phyloP scores from a whole-genome alignment of 345 rosid species.

The Camelina laxa region DNA sequence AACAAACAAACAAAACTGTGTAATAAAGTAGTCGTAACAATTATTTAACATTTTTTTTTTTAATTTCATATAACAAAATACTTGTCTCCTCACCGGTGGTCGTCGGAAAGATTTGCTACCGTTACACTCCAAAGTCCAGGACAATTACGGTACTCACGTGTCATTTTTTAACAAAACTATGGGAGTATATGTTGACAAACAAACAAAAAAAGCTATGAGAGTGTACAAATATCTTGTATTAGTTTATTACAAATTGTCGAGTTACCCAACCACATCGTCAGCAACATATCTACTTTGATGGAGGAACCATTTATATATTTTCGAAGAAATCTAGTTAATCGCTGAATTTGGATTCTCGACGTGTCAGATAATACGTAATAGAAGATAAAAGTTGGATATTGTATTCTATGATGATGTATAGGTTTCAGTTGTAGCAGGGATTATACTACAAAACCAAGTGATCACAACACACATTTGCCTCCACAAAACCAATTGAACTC shows the following conservation, averaged over 20 bases:
- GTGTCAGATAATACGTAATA: slow-evolving; percentile 3
- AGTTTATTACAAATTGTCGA: background rate
- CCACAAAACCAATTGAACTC: background rate
- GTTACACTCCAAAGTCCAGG: background rate
- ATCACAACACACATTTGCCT: background rate
- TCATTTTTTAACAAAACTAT: too few species aligned
- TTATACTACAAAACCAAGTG: background rate
- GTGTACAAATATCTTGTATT: background rate
- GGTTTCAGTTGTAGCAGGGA: background rate
- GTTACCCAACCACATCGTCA: slow-evolving; percentile 25
- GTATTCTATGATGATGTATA: background rate
- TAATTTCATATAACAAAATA: background rate
- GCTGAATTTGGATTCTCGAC: slow-evolving; percentile 9
- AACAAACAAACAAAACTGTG: background rate
- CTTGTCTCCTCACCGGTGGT: slow-evolving; percentile 13
- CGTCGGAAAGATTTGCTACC: background rate
- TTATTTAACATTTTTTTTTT: background rate
- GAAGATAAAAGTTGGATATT: slow-evolving; percentile 4
- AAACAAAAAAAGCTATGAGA: background rate
- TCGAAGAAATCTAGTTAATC: slow-evolving; percentile 23
- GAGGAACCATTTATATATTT: slow-evolving; percentile 15
- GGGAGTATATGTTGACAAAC: too few species aligned
- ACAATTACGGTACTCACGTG: too few species aligned
- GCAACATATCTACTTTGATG: slow-evolving; percentile 6
- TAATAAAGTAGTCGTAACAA: background rate